Conservation (phyloP, 78 protist species). For the Dictyostelium capitatum region DNA sequence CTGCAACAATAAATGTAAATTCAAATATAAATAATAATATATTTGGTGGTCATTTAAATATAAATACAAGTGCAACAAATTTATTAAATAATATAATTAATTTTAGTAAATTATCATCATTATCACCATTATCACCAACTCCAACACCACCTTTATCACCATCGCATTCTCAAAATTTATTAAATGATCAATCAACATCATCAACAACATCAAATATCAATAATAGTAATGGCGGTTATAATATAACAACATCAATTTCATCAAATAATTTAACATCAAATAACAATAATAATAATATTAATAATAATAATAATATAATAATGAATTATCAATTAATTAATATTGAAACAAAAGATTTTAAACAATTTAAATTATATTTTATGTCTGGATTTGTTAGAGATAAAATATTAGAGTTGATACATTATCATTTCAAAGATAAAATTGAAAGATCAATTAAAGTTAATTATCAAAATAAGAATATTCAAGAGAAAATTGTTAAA, state of each 20-base stretch:
- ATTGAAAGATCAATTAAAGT: slow-evolving; percentile 22
- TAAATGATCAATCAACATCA: neutral
- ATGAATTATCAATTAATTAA: slow-evolving; percentile 31
- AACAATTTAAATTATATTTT: slow-evolving; percentile 29
- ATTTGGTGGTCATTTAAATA: slow-evolving; percentile 5
- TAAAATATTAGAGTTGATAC: slow-evolving; percentile 14
- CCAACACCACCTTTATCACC: slow-evolving; percentile 20
- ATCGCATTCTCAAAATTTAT: neutral
- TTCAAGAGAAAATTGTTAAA: slow-evolving; percentile 34
- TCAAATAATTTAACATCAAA: neutral
- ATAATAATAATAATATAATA: neutral
- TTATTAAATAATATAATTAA: slow-evolving; percentile 18
- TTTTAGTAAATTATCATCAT: slow-evolving; percentile 1
- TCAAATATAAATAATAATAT: neutral
- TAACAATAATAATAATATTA: neutral
- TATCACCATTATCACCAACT: neutral
- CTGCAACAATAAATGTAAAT: neutral
- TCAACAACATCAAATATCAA: neutral
- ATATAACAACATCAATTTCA: neutral
- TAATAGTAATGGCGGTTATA: neutral
- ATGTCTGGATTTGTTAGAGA: neutral
- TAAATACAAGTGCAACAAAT: neutral
- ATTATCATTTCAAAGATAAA: slow-evolving; percentile 21
- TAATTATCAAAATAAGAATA: neutral
- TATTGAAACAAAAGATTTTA: slow-evolving; percentile 21